Evolutionary conservation across 2,329 filamentous ascomycete genomes (phyloP).

Genomic region (Pleoardoris graminearum): DNA sequence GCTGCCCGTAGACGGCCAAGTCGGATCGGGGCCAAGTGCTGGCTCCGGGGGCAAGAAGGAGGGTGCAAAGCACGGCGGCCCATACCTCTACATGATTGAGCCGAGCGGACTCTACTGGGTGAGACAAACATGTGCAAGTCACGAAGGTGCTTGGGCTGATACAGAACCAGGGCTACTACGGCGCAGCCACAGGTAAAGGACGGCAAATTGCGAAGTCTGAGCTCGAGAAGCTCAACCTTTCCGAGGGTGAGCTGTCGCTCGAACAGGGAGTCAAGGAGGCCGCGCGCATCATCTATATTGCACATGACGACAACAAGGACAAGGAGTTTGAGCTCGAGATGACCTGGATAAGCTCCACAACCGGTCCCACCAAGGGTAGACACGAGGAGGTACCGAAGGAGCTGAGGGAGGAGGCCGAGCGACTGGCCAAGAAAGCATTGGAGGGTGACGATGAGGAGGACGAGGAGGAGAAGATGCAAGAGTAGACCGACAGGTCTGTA

Average conservation of each 20-base stretch:
- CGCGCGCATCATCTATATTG: conserved; percentile 93
- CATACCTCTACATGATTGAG: conserved; percentile 98
- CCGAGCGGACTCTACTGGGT: conserved; percentile 95
- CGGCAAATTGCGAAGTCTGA: conserved; percentile 96
- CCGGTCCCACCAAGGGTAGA: conserved; percentile 87
- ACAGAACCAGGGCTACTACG: conserved; percentile 79
- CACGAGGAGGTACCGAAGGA: conserved; percentile 94
- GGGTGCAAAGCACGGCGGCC: conserved; percentile 78
- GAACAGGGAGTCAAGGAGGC: conserved; percentile 93
- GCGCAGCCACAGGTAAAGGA: conserved; percentile 95
- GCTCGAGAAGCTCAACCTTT: conserved; percentile 93
- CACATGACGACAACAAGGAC: conserved; percentile 98
- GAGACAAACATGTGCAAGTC: conserved; percentile 26
- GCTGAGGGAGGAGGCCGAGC: conserved; percentile 87
- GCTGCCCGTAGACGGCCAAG: conserved; percentile 84
- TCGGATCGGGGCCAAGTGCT: conserved; percentile 75
- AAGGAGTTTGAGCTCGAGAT: conserved; percentile 99
- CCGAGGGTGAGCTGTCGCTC: conserved; percentile 74
- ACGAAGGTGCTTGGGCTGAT: conserved; percentile 8
- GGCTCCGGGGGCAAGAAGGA: conserved; percentile 83
- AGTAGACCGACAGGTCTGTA: conserved; percentile 55
- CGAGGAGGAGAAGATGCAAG: conserved; percentile 90
- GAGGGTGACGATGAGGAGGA: conserved; percentile 84
- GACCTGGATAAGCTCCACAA: conserved; percentile 89
- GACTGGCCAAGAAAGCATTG: conserved; percentile 84